Evolutionary conservation across 73 alveolate genomes (phyloP), one percentile per base, ranked within the genome.

Genomic region (Blepharisma japonicum): DNA sequence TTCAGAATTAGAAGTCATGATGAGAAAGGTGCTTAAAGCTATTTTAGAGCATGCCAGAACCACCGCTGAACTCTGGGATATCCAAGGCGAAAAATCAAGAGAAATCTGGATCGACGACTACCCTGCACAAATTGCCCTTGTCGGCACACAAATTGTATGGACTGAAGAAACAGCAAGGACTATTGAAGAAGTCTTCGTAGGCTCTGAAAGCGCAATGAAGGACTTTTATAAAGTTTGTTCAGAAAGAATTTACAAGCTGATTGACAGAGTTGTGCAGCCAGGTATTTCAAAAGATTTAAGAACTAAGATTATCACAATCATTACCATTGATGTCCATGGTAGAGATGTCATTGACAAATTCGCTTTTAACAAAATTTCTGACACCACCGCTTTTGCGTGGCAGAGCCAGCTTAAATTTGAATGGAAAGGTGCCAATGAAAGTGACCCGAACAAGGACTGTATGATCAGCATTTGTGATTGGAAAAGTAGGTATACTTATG

Each of bases 251-350:
- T 87, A 88, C 56, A 86, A 89, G 71, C 91, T 94, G 71, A 96
- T 96, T 93, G 99, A 96, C 53, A 89, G 97, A 83, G 80, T 85
- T 45, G 68, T 85, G 45, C 84, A 85, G 42, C 79, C 81, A 55
- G 55, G 68, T 18, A 81, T 85, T 32, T 70, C 79, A 38, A 85
- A 85, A 32, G 99, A 94, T 55, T 90, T 92, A 70, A 87, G 99
- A 81, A 86, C 92, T 90, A 98, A 98, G 90, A 97, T 98, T 87
- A 98, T 98, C 86, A 98, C 99, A 66, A 94, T 98, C 89, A 98
- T 98, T 88, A 98, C 99, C 47, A 96, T 98, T 83, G 99, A 98
- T 91, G 99, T 98, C 85, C 99, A 98, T 76, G 96, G 96, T 47
- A 89, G 99, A 72, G 99, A 98, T 84, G 99, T 97, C 25, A 99